Base-by-base conservation (phyloP, 2,329 filamentous ascomycete genomes). In the Colletotrichum sidae region DNA sequence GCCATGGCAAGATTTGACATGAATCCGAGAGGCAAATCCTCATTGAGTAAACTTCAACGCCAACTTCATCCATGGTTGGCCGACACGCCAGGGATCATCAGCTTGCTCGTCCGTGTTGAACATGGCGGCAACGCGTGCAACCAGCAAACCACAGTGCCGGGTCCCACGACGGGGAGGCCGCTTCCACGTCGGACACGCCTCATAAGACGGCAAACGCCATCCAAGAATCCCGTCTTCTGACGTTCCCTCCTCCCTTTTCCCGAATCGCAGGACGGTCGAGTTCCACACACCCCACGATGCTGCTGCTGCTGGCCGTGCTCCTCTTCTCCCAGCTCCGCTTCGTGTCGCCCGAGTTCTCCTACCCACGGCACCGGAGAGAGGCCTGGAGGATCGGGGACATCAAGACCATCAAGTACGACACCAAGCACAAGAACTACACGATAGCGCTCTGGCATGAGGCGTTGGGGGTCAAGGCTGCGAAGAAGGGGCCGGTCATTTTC, bases 371-470 rank as follows among this genome's bases (percentile, higher is more conserved):
- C 12, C 35, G 5, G 2, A 44, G 51, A 15, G 39, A 52, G 10
- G 9, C 35, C 4, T 61, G 56, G 57, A 60, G 39, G 25, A 51
- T 55, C 5, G 56, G 57, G n/a, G 47, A 68, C 17, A 65, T 52
- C 39, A n/a, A n/a, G n/a, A n/a, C n/a, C n/a, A 67, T 74, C 51
- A 60, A 65, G 15, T 73, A 69, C 51, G 71, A 69, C 11, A 73
- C 71, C 1, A 65, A 51, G 3, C 69, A 69, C 44, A 60, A 45
- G 7, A 66, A 68, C 33, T 74, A 73, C 65, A 67, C 67, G 11
- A 71, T 74, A 57, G 68, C 67, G 8, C n/a, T 74, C 7, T 73
- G 69, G 68, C 73, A 75, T 12, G 60, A 73, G 41, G 55, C 42
- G 13, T 25, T 47, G 2, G 42, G 45, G 1, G 47, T 58, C 11